Evolutionary conservation across 345 rosid genomes (phyloP).

Genomic region (Pistacia integerrima): DNA sequence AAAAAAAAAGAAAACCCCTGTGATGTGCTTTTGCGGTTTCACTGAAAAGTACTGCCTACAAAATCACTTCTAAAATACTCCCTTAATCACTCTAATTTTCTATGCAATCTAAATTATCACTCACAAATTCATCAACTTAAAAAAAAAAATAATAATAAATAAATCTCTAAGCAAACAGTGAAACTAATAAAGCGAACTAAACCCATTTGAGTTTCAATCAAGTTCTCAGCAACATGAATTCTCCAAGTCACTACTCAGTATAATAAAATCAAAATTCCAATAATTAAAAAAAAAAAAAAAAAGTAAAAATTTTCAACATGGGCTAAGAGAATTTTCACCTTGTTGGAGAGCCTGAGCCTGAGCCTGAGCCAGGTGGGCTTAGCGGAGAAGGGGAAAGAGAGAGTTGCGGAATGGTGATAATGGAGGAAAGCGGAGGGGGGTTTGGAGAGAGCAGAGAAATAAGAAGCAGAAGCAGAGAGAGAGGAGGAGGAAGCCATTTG

Average conservation of each 20-base stretch:
- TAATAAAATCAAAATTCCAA: not conserved
- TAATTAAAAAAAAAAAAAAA: not conserved
- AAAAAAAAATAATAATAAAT: too few species aligned
- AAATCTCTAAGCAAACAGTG: too few species aligned
- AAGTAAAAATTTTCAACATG: not conserved
- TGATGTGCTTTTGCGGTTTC: too few species aligned
- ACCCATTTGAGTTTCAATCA: not conserved
- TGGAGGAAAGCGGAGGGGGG: conserved; percentile 30
- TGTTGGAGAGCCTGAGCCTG: conserved; percentile 47
- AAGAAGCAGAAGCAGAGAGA: conserved; percentile 40
- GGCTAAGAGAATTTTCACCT: conserved; percentile 33
- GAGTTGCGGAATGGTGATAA: conserved; percentile 27
- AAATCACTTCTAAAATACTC: not conserved
- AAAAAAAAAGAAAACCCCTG: too few species aligned
- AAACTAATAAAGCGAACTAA: not conserved
- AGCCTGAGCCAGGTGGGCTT: conserved; percentile 17
- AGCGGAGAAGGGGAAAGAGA: conserved; percentile 50
- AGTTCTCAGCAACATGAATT: not conserved
- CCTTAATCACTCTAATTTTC: not conserved
- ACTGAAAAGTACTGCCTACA: not conserved
- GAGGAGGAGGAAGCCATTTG: conserved; percentile 45
- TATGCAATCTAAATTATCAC: too few species aligned
- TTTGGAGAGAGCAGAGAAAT: conserved; percentile 38
- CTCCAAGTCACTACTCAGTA: not conserved
- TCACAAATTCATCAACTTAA: not conserved